phyloP scores from a whole-genome alignment of 2,329 filamentous ascomycete species.

The Ophiocordyceps sinensis region DNA sequence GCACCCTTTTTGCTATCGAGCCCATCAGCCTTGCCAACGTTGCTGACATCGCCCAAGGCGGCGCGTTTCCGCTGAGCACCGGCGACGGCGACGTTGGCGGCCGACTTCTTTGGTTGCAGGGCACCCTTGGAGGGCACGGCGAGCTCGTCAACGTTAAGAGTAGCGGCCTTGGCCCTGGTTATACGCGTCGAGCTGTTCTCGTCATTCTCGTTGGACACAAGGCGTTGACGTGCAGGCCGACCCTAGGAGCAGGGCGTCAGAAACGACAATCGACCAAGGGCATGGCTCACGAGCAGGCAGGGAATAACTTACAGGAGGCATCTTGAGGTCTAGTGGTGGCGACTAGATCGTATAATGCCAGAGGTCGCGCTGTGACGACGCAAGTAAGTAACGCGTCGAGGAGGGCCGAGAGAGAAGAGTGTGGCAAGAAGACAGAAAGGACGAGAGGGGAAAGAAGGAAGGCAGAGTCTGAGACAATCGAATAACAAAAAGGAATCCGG shows the following conservation, averaged over 20 bases:
- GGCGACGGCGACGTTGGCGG: conserved; percentile 31
- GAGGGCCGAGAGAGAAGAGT: conserved; percentile 1
- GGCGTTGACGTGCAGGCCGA: conserved; percentile 59
- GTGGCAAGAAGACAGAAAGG: conserved; percentile 1
- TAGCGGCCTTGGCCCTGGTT: conserved; percentile 83
- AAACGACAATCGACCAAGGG: background rate
- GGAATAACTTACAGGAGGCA: conserved; percentile 7
- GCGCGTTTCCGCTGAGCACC: conserved; percentile 54
- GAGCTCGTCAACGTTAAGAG: conserved; percentile 50
- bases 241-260: conserved; percentile 26
- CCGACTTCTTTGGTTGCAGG: conserved; percentile 56
- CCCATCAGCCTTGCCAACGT: conserved; percentile 67
- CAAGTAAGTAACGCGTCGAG: conserved; percentile 7
- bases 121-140: conserved; percentile 44
- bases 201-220: conserved; percentile 83
- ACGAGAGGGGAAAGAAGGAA: conserved; percentile 5
- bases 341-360: conserved; percentile 6
- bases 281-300: conserved; percentile 38
- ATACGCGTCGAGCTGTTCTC: conserved; percentile 80
- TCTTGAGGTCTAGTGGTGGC: conserved; percentile 6
- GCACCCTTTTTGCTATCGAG: conserved; percentile 62
- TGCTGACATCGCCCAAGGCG: conserved; percentile 88
- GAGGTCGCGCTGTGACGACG: conserved; percentile 4
- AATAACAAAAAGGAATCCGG: conserved; percentile 12
- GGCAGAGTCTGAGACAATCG: conserved; percentile 15